Conservation (phyloP, 495 filamentous ascomycete species). For the Aspergillus hancockii region DNA sequence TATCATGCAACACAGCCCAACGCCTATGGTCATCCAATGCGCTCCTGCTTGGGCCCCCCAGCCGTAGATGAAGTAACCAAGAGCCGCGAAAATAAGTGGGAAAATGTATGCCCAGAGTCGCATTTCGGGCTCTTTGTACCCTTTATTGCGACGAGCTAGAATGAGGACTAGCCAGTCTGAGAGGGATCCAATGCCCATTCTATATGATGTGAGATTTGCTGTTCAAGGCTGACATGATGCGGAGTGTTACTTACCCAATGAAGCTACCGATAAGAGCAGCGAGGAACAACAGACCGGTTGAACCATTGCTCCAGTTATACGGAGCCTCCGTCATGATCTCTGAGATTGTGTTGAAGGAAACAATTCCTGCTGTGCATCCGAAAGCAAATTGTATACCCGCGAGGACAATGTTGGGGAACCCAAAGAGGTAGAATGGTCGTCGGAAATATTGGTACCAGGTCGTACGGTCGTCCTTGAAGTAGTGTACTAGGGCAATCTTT, state of each 20-base stretch:
- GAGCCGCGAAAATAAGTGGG: slow-evolving; percentile 28
- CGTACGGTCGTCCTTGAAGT: slow-evolving; percentile 30
- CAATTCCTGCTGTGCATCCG: slow-evolving; percentile 34
- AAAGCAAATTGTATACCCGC: slow-evolving; percentile 37
- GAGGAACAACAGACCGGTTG: slow-evolving; percentile 30
- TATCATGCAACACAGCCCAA: slow-evolving; percentile 36
- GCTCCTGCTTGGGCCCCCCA: slow-evolving; percentile 31
- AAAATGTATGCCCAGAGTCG: slow-evolving; percentile 31
- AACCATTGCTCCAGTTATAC: slow-evolving; percentile 34
- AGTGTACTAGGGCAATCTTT: slow-evolving; percentile 25
- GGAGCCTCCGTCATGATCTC: slow-evolving; percentile 36
- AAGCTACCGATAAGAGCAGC: slow-evolving; percentile 32
- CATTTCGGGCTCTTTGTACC: slow-evolving; percentile 40
- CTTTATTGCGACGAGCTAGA: slow-evolving; percentile 32
- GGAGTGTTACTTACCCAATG: slow-evolving; percentile 22
- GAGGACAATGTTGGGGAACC: slow-evolving; percentile 36
- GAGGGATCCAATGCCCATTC: slow-evolving; percentile 33
- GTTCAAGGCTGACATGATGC: not conserved
- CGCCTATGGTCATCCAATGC: slow-evolving; percentile 37
- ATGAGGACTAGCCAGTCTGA: slow-evolving; percentile 31
- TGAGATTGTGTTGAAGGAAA: slow-evolving; percentile 38
- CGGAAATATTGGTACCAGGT: slow-evolving; percentile 39
- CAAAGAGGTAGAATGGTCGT: slow-evolving; percentile 36
- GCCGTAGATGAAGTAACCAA: slow-evolving; percentile 38
- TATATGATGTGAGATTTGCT: slow-evolving; percentile 7